Percentiles rank a stretch among this genome's conserved stretches.
phyloP scores from a whole-genome alignment of 2,329 filamentous ascomycete genomes.

The Ophiostoma sp. region DNA sequence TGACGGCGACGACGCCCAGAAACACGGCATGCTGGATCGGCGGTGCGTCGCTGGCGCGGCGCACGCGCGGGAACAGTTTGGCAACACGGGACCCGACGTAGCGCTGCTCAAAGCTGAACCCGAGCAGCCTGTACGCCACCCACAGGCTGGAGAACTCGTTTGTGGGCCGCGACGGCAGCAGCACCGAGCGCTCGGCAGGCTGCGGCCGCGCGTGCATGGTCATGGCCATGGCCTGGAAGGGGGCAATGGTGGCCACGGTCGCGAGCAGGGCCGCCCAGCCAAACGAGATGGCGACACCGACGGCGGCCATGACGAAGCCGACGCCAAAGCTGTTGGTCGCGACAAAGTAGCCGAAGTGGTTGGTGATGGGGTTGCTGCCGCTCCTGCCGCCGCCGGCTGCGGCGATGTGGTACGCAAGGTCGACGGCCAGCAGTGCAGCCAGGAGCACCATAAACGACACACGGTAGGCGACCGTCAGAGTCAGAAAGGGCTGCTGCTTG shows the following conservation, averaged over 20 bases:
- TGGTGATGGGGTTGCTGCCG: slow-evolving; percentile 19
- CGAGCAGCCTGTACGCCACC: slow-evolving; percentile 31
- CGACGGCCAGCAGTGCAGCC: slow-evolving; percentile 34
- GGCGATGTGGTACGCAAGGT: slow-evolving; percentile 40
- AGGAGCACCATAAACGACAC: slow-evolving; percentile 34
- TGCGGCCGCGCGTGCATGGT: slow-evolving; percentile 32
- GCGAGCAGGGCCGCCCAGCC: slow-evolving; percentile 41
- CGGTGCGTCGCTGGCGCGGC: slow-evolving; percentile 3
- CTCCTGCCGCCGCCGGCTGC: slow-evolving; percentile 24
- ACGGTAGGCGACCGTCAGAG: slow-evolving; percentile 36
- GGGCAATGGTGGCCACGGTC: slow-evolving; percentile 30
- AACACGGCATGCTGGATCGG: slow-evolving; percentile 30
- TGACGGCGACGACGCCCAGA: slow-evolving; percentile 39
- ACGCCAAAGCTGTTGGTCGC: slow-evolving; percentile 41
- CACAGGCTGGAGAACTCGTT: slow-evolving; percentile 45
- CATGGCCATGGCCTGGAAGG: slow-evolving; percentile 19
- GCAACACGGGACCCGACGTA: background rate
- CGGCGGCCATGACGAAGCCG: slow-evolving; percentile 39
- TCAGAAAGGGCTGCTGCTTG: slow-evolving; percentile 33
- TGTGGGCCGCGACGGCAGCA: slow-evolving; percentile 38
- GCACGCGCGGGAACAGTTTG: background rate
- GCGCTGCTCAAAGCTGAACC: background rate
- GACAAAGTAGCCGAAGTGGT: slow-evolving; percentile 35
- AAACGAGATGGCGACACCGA: slow-evolving; percentile 41
- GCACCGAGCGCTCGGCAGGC: slow-evolving; percentile 37